A percentile compares a stretch with the other conserved stretches of the same genome.
Evolutionary conservation across 2,329 filamentous ascomycete genomes (phyloP).

Genomic region (Didymella pomorum): DNA sequence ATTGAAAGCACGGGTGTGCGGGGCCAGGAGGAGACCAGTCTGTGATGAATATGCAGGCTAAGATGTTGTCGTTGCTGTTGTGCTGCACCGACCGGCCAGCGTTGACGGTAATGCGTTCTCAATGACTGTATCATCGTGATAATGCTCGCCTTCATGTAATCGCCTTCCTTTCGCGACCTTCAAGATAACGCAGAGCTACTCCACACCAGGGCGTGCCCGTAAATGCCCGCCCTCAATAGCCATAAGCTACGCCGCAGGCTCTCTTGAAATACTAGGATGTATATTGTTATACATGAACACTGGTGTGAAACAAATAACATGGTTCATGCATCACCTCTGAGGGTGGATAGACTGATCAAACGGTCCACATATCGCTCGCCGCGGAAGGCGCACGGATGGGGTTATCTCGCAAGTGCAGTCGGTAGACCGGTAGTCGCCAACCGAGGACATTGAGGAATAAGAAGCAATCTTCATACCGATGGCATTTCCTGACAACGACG

Average conservation of each 20-base stretch:
- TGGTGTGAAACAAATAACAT: neutral
- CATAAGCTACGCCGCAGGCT: neutral
- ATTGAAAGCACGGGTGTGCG: neutral
- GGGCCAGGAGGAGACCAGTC: neutral
- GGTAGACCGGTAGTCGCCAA: neutral
- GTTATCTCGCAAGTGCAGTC: neutral
- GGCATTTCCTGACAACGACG: too few relatives aligned
- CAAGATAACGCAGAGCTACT: neutral
- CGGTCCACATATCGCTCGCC: conserved; percentile 5
- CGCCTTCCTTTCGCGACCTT: neutral
- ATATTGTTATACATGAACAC: neutral
- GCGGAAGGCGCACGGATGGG: conserved; percentile 15
- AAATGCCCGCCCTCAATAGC: too few relatives aligned
- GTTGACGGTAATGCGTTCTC: neutral
- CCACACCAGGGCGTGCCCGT: too few relatives aligned
- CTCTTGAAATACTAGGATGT: neutral
- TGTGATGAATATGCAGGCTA: neutral
- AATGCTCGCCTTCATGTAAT: neutral
- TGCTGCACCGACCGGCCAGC: neutral
- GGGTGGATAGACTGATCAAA: conserved; percentile 13
- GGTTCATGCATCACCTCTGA: neutral
- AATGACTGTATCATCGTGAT: neutral
- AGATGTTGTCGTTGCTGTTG: neutral
- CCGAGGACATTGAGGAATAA: neutral
- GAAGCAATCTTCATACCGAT: neutral